Conservation (phyloP, 495 filamentous ascomycete genomes). For the Peziza echinospora region DNA sequence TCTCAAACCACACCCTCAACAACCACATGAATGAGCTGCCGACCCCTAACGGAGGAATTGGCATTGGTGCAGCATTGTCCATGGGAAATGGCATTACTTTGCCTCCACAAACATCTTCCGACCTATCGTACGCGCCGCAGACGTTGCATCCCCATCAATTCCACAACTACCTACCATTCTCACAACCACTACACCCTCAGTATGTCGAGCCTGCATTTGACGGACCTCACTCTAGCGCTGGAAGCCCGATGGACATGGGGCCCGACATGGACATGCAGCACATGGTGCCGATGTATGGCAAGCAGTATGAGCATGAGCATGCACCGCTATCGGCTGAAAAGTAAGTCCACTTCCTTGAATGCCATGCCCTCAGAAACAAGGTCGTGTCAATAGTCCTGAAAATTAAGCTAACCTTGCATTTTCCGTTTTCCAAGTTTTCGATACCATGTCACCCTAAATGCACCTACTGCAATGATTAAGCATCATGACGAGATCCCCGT, state of each 20-base stretch:
- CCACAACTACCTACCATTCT: slow-evolving; percentile 52
- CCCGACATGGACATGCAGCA: slow-evolving; percentile 52
- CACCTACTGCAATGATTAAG: slow-evolving; percentile 91
- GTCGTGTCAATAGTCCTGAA: slow-evolving; percentile 24
- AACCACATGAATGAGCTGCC: slow-evolving; percentile 75
- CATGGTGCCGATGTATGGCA: slow-evolving; percentile 28
- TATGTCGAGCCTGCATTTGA: slow-evolving; percentile 23
- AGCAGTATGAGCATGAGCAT: slow-evolving; percentile 31
- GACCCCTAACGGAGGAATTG: slow-evolving; percentile 53
- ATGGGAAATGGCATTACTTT: slow-evolving; percentile 42
- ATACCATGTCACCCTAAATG: slow-evolving; percentile 73
- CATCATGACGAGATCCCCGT: slow-evolving; percentile 70
- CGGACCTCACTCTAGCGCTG: slow-evolving; percentile 47
- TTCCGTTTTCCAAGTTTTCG: slow-evolving; percentile 51
- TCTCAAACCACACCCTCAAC: slow-evolving; percentile 63
- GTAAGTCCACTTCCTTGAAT: slow-evolving; percentile 22
- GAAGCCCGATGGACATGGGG: slow-evolving; percentile 40
- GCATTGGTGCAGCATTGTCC: slow-evolving; percentile 67
- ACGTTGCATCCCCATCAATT: slow-evolving; percentile 45
- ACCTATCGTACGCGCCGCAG: slow-evolving; percentile 29
- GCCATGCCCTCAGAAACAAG: slow-evolving; percentile 24
- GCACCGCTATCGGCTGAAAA: slow-evolving; percentile 28
- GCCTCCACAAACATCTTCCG: slow-evolving; percentile 29
- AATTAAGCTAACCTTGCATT: slow-evolving; percentile 21
- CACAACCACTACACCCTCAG: slow-evolving; percentile 28